phyloP scores from a whole-genome alignment of 345 rosid species.

The Punica granatum region DNA sequence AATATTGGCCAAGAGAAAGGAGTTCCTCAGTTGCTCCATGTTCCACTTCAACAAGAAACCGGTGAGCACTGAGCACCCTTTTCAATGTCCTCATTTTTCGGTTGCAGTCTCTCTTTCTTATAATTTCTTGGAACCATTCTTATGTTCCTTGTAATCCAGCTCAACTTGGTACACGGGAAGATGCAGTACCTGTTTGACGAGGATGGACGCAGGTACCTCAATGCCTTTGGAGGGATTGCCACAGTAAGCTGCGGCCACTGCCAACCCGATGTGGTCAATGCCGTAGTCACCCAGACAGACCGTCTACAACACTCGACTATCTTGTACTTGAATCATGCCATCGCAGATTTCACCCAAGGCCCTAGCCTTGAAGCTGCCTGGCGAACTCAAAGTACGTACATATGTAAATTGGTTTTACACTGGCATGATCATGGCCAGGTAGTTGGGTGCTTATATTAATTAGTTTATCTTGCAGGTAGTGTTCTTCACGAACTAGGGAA shows the following conservation, averaged over 20 bases:
- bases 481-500: slow-evolving; percentile 93
- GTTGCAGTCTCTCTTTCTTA: too few species aligned
- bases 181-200: slow-evolving; percentile 93
- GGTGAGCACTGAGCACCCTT: slow-evolving; percentile 28
- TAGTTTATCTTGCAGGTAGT: slow-evolving; percentile 42
- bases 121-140: background rate
- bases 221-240: slow-evolving; percentile 94
- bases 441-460: background rate
- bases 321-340: slow-evolving; percentile 72
- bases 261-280: slow-evolving; percentile 70
- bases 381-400: slow-evolving; percentile 64
- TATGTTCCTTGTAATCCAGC: slow-evolving; percentile 23
- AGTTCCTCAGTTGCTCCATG: slow-evolving; percentile 80
- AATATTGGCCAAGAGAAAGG: slow-evolving; percentile 53
- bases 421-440: too few species aligned
- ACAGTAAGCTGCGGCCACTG: slow-evolving; percentile 95
- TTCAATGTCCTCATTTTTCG: background rate
- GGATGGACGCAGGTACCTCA: slow-evolving; percentile 71
- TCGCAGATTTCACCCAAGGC: slow-evolving; percentile 86
- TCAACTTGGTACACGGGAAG: slow-evolving; percentile 87
- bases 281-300: slow-evolving; percentile 60
- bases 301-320: slow-evolving; percentile 85
- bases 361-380: slow-evolving; percentile 76
- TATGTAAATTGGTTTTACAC: background rate
- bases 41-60: slow-evolving; percentile 53